Base-by-base conservation (phyloP, 2,329 filamentous ascomycete species). In the Paraphoma sp. region DNA sequence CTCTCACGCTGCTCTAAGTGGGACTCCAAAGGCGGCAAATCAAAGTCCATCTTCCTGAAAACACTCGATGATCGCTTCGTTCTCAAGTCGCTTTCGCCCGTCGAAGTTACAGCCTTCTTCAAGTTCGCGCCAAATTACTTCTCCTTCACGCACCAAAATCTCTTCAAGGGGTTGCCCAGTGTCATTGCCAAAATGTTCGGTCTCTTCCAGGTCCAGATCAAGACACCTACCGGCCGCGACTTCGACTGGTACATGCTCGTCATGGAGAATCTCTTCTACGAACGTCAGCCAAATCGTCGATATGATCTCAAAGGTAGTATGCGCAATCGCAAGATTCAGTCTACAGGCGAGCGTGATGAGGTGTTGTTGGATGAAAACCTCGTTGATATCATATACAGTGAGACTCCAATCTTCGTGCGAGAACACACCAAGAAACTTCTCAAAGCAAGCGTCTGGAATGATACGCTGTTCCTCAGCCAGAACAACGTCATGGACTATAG, bases 401-500 rank as follows among this genome's bases (percentile, higher is more conserved):
- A 99, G 74, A 96, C 92, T 1, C 96, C 95, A 0, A 84, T 99
- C 14, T 99, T 99, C 75, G 90, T 94, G 9, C 88, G 96, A 45
- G 95, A 99, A 76, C 94, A 99, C 78, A 94, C 92, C 23, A 97
- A 97, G 81, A 97, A 96, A 74, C 84, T 98, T 11, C 86, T 99
- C 31, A 87, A 92, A 60, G 91, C 91, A 50, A 95, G 91, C 9
- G 93, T 99, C 2, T 98, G 93, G 88, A 99, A 99, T 73, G 96
- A 99, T 74, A 99, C 96, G 1, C 82, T 99, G 29, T 99, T 98
- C 80, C 80, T 99, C 50, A 93, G 91, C 46, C 88, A 93, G 40
- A 94, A 98, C 72, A 95, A 98, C 69, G 95, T 99, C 52, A 99
- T 99, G 95, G 95, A 99, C 78, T 99, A 99, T 79, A 95, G 90